Conservation (phyloP, 2,329 filamentous ascomycete species). For the Penicillium sp. region DNA sequence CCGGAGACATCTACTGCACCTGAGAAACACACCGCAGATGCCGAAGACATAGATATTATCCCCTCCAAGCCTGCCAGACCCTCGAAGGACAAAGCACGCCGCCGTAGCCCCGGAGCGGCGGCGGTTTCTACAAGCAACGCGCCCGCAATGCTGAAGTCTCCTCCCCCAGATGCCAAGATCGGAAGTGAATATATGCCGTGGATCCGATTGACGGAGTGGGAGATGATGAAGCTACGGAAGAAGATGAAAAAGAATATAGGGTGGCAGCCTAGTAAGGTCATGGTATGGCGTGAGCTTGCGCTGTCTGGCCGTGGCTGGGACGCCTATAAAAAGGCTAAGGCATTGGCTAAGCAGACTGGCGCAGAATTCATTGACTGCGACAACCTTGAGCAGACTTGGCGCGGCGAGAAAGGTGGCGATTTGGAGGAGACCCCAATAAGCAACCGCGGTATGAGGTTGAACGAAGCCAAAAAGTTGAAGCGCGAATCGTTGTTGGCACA, state of each 20-base stretch:
- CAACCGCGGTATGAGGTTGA: conserved; percentile 57
- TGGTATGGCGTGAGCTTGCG: conserved; percentile 61
- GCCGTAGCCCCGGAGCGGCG: conserved; percentile 18
- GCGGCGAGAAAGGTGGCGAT: conserved; percentile 39
- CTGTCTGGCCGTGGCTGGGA: conserved; percentile 53
- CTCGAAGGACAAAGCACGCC: conserved; percentile 41
- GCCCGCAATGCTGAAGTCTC: conserved; percentile 54
- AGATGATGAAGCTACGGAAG: conserved; percentile 62
- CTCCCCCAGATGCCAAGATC: conserved; percentile 54
- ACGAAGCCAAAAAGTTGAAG: conserved; percentile 59
- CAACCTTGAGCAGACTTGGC: conserved; percentile 38
- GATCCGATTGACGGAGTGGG: conserved; percentile 61
- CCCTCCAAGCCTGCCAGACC: conserved; percentile 15
- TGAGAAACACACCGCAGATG: not conserved
- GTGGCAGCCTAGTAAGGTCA: conserved; percentile 63
- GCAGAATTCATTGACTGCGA: conserved; percentile 56
- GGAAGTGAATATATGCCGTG: conserved; percentile 60
- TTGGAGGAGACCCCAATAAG: conserved; percentile 48
- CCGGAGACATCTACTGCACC: not conserved
- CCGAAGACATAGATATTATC: conserved; percentile 25
- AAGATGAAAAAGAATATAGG: conserved; percentile 67
- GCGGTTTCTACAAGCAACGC: conserved; percentile 56
- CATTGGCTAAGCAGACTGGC: conserved; percentile 48
- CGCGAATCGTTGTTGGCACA: conserved; percentile 49
- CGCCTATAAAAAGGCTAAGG: conserved; percentile 47